phyloP scores from a whole-genome alignment of 371 early-diverging fungal species.

The Apophysomyces variabilis region DNA sequence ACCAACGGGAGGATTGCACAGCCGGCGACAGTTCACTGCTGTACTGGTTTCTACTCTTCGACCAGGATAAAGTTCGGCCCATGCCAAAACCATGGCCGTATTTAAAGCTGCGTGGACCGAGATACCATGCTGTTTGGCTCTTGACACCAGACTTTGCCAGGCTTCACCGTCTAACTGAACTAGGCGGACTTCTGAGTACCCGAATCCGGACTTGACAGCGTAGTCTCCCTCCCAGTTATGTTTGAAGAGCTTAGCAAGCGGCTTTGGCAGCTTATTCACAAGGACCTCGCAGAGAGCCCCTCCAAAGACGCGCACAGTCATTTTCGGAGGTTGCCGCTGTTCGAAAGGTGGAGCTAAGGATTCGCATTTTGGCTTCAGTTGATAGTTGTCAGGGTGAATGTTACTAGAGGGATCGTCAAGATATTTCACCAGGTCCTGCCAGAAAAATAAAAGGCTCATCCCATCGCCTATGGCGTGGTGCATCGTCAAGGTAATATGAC shows the following conservation, averaged over 20 bases:
- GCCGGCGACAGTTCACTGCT: slow-evolving; percentile 41
- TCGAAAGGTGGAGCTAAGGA: slow-evolving; percentile 29
- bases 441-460: slow-evolving; percentile 34
- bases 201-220: slow-evolving; percentile 24
- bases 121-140: slow-evolving; percentile 25
- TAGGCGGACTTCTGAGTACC: slow-evolving; percentile 24
- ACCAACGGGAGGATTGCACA: slow-evolving; percentile 40
- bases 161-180: slow-evolving; percentile 16
- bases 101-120: slow-evolving; percentile 40
- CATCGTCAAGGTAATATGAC: slow-evolving; percentile 21
- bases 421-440: slow-evolving; percentile 27
- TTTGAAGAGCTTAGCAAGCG: not conserved
- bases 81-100: slow-evolving; percentile 29
- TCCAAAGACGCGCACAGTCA: slow-evolving; percentile 22
- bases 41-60: slow-evolving; percentile 23
- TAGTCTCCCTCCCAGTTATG: slow-evolving; percentile 39
- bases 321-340: slow-evolving; percentile 19
- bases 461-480: slow-evolving; percentile 47
- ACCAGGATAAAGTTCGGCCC: slow-evolving; percentile 30
- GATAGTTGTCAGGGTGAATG: not conserved
- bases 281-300: slow-evolving; percentile 16
- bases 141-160: slow-evolving; percentile 23
- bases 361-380: not conserved
- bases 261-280: slow-evolving; percentile 21
- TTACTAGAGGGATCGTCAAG: slow-evolving; percentile 15